phyloP scores from a whole-genome alignment of 2,329 filamentous ascomycete genomes.

The Rachicladosporium sp. region DNA sequence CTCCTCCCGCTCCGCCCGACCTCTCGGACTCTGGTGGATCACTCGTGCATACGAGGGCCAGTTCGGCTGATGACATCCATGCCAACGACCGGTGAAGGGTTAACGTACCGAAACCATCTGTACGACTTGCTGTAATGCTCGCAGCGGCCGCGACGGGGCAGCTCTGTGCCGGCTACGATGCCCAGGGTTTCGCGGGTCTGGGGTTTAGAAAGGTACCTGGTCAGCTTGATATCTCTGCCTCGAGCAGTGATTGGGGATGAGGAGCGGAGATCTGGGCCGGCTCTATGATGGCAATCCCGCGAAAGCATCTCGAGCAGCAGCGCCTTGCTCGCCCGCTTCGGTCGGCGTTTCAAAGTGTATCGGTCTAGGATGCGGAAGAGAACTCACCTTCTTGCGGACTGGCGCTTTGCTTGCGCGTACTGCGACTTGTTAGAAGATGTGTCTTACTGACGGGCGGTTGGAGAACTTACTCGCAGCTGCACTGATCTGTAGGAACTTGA shows the following conservation, averaged over 20 bases:
- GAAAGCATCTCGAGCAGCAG: too few species aligned
- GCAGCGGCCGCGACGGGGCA: slow-evolving; percentile 42
- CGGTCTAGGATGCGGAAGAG: too few species aligned
- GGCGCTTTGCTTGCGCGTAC: slow-evolving; percentile 5
- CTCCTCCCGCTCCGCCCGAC: neutral
- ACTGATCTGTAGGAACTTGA: slow-evolving; percentile 64
- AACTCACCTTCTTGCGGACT: slow-evolving; percentile 8
- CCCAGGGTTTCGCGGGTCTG: slow-evolving; percentile 40
- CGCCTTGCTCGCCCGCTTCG: too few species aligned
- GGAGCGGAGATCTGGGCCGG: neutral
- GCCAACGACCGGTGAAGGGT: slow-evolving; percentile 7
- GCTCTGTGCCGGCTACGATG: slow-evolving; percentile 41
- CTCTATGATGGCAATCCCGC: too few species aligned
- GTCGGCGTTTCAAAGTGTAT: too few species aligned
- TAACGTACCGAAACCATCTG: slow-evolving; percentile 41
- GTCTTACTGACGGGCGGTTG: neutral
- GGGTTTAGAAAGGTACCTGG: neutral
- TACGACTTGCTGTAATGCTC: slow-evolving; percentile 37
- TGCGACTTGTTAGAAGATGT: neutral
- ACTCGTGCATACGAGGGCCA: too few species aligned
- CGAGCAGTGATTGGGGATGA: neutral
- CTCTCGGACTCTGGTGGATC: too few species aligned
- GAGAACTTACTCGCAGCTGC: slow-evolving; percentile 26
- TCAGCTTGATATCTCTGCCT: neutral
- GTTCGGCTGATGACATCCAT: neutral